Evolutionary conservation across 2,329 filamentous ascomycete species (phyloP).

Genomic region (Fusarium haematococcum): DNA sequence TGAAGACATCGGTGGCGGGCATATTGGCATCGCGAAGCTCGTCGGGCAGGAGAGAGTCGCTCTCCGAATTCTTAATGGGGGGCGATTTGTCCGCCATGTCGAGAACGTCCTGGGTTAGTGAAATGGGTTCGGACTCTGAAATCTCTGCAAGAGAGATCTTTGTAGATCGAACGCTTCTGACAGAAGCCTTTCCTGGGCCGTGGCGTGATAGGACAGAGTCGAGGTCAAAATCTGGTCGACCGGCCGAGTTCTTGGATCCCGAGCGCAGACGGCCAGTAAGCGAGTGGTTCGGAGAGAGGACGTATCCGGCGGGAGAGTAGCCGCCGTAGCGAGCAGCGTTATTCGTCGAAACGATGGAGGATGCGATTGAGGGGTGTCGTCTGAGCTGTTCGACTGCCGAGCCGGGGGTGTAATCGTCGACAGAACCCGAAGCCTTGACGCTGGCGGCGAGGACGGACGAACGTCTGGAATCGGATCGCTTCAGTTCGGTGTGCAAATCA

Average conservation of each 20-base stretch:
- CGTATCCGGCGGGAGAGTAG: conserved; percentile 75
- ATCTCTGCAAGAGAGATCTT: conserved; percentile 68
- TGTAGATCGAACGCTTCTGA: conserved; percentile 62
- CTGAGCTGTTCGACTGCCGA: conserved; percentile 47
- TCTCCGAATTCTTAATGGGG: conserved; percentile 54
- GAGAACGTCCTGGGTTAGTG: conserved; percentile 63
- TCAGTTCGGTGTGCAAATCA: conserved; percentile 77
- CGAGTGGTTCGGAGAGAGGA: conserved; percentile 75
- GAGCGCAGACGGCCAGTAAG: conserved; percentile 67
- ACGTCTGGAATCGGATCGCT: conserved; percentile 74
- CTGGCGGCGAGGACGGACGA: conserved; percentile 70
- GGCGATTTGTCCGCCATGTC: conserved; percentile 63
- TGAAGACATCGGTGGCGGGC: conserved; percentile 48
- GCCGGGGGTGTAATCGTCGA: conserved; percentile 45
- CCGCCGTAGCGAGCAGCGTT: conserved; percentile 74
- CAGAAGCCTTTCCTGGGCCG: conserved; percentile 66
- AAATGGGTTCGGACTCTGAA: conserved; percentile 65
- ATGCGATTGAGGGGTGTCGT: conserved; percentile 61
- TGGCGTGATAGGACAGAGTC: conserved; percentile 59
- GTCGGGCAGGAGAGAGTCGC: conserved; percentile 52
- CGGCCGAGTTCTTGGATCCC: conserved; percentile 63
- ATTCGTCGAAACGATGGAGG: conserved; percentile 78
- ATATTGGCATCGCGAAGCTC: conserved; percentile 51
- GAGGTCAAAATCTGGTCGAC: conserved; percentile 55
- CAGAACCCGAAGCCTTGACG: conserved; percentile 48